phyloP scores from a whole-genome alignment of 2,329 filamentous ascomycete species.

The Penicillium decumbens region DNA sequence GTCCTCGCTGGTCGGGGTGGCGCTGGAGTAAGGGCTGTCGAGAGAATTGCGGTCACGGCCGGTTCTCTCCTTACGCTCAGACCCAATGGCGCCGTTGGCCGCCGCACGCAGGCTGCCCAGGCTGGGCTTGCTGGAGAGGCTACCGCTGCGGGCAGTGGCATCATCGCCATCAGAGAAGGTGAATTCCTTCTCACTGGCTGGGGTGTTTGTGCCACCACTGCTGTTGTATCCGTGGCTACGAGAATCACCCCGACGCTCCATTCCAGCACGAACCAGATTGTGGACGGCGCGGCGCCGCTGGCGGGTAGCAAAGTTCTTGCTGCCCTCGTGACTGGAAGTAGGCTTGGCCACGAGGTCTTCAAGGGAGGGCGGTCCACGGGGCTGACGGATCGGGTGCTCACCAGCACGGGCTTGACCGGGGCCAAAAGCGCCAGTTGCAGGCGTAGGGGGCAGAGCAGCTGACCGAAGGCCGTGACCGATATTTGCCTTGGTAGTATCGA shows the following conservation, averaged over 20 bases:
- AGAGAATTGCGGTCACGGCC: conserved; percentile 54
- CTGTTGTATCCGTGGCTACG: conserved; percentile 62
- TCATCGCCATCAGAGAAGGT: conserved; percentile 71
- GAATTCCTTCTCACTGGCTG: conserved; percentile 74
- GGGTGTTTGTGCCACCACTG: conserved; percentile 72
- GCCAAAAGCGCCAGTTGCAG: conserved; percentile 78
- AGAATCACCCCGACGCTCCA: conserved; percentile 72
- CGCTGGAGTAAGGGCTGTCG: conserved; percentile 53
- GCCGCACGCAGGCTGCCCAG: conserved; percentile 71
- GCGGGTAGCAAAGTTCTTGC: conserved; percentile 92
- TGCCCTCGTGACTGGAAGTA: conserved; percentile 88
- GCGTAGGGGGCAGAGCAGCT: conserved; percentile 72
- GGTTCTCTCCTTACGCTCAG: conserved; percentile 70
- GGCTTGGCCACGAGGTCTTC: conserved; percentile 88
- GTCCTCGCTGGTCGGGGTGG: conserved; percentile 63
- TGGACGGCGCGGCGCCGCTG: conserved; percentile 87
- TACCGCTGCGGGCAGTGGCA: conserved; percentile 69
- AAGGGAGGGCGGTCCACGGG: conserved; percentile 81
- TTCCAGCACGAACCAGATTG: conserved; percentile 83
- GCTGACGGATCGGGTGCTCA: conserved; percentile 90
- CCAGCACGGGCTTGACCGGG: conserved; percentile 89
- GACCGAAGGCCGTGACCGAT: conserved; percentile 67
- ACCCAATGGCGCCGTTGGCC: conserved; percentile 80
- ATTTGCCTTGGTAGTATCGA: conserved; percentile 50
- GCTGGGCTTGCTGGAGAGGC: conserved; percentile 70